Conservation (phyloP, 2,329 filamentous ascomycete species). For the Ceratocystiopsis brevicomis region DNA sequence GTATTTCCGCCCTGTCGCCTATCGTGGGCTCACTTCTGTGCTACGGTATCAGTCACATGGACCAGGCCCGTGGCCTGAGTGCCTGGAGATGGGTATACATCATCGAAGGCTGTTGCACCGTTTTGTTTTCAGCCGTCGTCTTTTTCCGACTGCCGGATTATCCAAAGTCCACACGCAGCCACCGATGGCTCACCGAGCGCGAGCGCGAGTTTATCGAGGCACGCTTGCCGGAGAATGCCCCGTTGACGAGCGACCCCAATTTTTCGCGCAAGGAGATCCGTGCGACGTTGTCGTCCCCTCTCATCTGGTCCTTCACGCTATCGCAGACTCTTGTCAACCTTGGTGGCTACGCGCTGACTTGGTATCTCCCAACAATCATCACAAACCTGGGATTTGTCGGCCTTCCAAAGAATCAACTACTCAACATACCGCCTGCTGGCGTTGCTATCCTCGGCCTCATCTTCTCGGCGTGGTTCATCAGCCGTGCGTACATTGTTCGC, state of each 20-base stretch:
- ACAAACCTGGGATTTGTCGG: slow-evolving; percentile 22
- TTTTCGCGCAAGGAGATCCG: slow-evolving; percentile 19
- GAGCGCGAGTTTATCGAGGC: slow-evolving; percentile 6
- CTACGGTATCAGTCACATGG: slow-evolving; percentile 15
- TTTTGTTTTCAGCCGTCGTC: slow-evolving; percentile 20
- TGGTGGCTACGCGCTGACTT: slow-evolving; percentile 21
- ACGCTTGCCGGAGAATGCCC: slow-evolving; percentile 4
- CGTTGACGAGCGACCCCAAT: slow-evolving; percentile 13
- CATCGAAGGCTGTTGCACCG: slow-evolving; percentile 23
- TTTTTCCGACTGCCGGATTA: slow-evolving; percentile 24
- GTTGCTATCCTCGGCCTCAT: background rate
- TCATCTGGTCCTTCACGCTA: slow-evolving; percentile 12
- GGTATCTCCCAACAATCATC: slow-evolving; percentile 23
- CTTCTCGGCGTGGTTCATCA: slow-evolving; percentile 1
- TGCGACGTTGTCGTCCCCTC: slow-evolving; percentile 13
- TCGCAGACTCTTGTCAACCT: slow-evolving; percentile 17
- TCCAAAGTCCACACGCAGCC: slow-evolving; percentile 12
- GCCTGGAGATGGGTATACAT: slow-evolving; percentile 22
- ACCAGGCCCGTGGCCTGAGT: slow-evolving; percentile 11
- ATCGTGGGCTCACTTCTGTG: slow-evolving; percentile 17
- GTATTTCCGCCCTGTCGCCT: slow-evolving; percentile 17
- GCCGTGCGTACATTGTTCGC: background rate
- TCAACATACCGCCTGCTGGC: slow-evolving; percentile 23
- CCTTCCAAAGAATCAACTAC: slow-evolving; percentile 23
- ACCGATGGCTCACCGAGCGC: slow-evolving; percentile 4